Percentiles rank a stretch among this genome's conserved stretches.
Evolutionary conservation across 1,284 basidiomycete genomes (phyloP).

Genomic region (Stygiomarasmius scandens): DNA sequence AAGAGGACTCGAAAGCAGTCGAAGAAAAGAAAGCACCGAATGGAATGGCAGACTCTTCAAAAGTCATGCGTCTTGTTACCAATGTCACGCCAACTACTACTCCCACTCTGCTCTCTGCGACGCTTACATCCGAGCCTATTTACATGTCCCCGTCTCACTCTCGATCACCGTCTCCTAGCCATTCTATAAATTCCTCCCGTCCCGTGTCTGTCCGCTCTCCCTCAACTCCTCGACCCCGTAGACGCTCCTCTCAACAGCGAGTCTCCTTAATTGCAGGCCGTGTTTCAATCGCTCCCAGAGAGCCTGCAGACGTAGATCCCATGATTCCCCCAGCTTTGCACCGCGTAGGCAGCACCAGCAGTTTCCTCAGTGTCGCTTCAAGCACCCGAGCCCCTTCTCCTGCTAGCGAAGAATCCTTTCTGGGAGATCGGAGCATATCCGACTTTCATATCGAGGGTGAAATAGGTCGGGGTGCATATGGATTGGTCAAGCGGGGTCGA

Average conservation of each 20-base stretch:
- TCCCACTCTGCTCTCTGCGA: conserved; percentile 4
- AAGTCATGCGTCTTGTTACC: conserved; percentile 20
- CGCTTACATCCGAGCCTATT: conserved; percentile 18
- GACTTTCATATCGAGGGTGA: conserved; percentile 85
- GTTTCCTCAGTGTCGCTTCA: conserved; percentile 57
- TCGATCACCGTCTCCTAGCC: conserved; percentile 30
- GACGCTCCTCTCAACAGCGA: conserved; percentile 78
- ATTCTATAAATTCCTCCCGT: conserved; percentile 19
- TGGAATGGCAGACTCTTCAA: conserved; percentile 5
- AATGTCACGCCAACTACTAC: conserved; percentile 16
- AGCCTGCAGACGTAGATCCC: conserved; percentile 63
- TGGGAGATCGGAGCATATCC: conserved; percentile 68
- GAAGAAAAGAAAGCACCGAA: conserved; percentile 12
- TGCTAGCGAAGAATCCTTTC: conserved; percentile 47
- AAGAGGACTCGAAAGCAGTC: conserved; percentile 5
- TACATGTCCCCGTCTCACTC: conserved; percentile 24
- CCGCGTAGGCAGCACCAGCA: conserved; percentile 62
- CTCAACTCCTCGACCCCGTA: conserved; percentile 61
- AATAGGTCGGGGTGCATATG: conserved; percentile 96
- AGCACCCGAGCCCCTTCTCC: conserved; percentile 70
- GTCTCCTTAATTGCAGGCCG: conserved; percentile 81
- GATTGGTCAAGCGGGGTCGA: conserved; percentile 89
- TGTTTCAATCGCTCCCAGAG: conserved; percentile 71
- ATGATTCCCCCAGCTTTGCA: conserved; percentile 55
- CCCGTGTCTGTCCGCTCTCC: conserved; percentile 40